phyloP scores from a whole-genome alignment of 257 asterid species.

The Solanum chaucha region DNA sequence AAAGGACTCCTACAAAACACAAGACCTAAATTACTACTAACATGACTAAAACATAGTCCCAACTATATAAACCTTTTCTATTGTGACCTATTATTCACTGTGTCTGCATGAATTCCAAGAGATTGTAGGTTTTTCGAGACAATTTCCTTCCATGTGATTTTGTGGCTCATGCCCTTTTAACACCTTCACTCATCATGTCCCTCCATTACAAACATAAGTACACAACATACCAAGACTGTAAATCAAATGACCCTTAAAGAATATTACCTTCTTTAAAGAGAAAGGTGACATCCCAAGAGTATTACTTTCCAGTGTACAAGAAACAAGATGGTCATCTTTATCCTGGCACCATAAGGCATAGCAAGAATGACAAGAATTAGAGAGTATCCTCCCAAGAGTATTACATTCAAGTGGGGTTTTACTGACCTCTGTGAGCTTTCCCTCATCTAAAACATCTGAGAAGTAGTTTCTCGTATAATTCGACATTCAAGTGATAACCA shows the following conservation, averaged over 20 bases:
- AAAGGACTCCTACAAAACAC: background rate
- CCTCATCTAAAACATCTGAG: conserved; percentile 93
- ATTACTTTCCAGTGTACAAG: background rate
- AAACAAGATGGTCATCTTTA: background rate
- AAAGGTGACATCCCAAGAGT: background rate
- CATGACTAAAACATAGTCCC: background rate
- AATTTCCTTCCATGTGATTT: background rate
- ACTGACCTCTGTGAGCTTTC: conserved; percentile 96
- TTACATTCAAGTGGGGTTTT: background rate
- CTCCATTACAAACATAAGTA: background rate
- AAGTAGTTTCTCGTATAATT: conserved; percentile 78
- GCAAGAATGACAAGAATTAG: background rate
- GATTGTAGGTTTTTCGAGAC: background rate
- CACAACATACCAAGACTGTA: background rate
- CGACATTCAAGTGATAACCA: conserved; percentile 86
- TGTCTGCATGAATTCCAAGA: background rate
- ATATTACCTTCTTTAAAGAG: background rate
- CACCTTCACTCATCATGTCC: background rate
- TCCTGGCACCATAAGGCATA: background rate
- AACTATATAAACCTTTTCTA: background rate
- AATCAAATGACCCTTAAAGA: background rate
- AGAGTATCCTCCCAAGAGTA: background rate
- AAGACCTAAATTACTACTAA: background rate
- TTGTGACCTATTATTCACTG: background rate
- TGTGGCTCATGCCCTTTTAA: background rate